Evolutionary conservation across 148 eudicot genomes (phyloP), one percentile per base, ranked within the genome.

Genomic region (Silene latifolia): DNA sequence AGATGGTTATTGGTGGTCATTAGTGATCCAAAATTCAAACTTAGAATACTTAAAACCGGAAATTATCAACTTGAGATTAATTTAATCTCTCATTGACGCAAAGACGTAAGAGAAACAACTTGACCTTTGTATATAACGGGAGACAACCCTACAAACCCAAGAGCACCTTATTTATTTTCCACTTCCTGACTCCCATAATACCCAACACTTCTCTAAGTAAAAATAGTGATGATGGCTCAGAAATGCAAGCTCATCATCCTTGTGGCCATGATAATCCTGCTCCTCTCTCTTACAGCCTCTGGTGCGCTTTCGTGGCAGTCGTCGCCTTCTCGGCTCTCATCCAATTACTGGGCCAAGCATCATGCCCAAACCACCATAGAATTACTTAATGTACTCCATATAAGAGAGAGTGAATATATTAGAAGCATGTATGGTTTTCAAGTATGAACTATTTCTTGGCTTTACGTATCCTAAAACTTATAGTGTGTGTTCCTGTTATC

Each of bases 161-260:
- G 65, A 0, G 6, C 65, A 24, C 7, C 61, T 57, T 23, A 57
- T 57, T 57, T 4, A 35, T 35, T 35, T 35, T 35, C 42, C 42
- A 35, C 42, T 35, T 35, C 42, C 7, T 35, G 42, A 35, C 42
- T 35, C 42, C 6, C 42, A 27, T 27, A 3, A 39, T 39, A 39
- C 44, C 0, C 44, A 39, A 39, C 44, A 6, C 44, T n/a, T 39
- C 44, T 23, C 9, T 23, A 8, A 62, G 65, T 62, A 10, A 11
- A 23, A 3, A 1, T 57, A 57, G 21, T 39, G 61, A 57, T 57
- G 9, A 62, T 44, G 68, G 56, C 57, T 11, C 53, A 44, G 56
- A 73, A 73, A 19, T 60, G 21, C 44, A 44, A 60, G 39, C 19
- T 73, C 21, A 1, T 44, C 17, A 73, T 73, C 56, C 9, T 73